phyloP scores from a whole-genome alignment of 2,329 filamentous ascomycete genomes.

The Paraconiothyrium sp. region DNA sequence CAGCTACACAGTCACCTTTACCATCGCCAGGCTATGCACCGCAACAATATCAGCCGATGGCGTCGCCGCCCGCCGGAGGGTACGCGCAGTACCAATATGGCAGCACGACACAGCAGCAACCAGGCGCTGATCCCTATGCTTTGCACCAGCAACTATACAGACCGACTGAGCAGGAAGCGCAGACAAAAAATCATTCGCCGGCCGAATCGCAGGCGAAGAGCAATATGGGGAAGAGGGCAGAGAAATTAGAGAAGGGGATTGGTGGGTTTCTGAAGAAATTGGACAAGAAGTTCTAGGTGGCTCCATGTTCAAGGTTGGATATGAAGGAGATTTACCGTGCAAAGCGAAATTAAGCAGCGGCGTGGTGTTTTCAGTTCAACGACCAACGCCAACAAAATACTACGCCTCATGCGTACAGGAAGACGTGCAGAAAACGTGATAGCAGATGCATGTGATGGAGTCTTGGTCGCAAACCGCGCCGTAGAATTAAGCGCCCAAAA shows the following conservation, averaged over 20 bases:
- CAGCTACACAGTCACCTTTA: slow-evolving; percentile 42
- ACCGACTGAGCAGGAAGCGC: slow-evolving; percentile 70
- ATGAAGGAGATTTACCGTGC: neutral
- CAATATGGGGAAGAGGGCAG: slow-evolving; percentile 72
- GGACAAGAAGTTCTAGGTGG: slow-evolving; percentile 72
- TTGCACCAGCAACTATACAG: slow-evolving; percentile 76
- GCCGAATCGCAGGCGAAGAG: slow-evolving; percentile 44
- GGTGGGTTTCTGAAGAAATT: slow-evolving; percentile 79
- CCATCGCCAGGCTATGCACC: slow-evolving; percentile 52
- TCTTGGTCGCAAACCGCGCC: neutral
- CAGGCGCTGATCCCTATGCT: slow-evolving; percentile 56
- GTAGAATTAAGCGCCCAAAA: slow-evolving; percentile 11
- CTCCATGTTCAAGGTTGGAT: neutral
- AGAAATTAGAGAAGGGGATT: slow-evolving; percentile 74
- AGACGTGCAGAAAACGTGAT: neutral
- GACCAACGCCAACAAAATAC: neutral
- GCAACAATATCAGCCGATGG: slow-evolving; percentile 45
- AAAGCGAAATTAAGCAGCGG: neutral
- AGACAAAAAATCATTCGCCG: slow-evolving; percentile 30
- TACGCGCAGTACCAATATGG: slow-evolving; percentile 65
- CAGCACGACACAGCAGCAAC: slow-evolving; percentile 42
- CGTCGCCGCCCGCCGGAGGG: slow-evolving; percentile 61
- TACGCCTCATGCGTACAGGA: neutral
- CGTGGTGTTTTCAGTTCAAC: neutral
- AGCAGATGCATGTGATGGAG: neutral